Conservation (phyloP, 2,329 filamentous ascomycete genomes). For the Xylaria sp. region DNA sequence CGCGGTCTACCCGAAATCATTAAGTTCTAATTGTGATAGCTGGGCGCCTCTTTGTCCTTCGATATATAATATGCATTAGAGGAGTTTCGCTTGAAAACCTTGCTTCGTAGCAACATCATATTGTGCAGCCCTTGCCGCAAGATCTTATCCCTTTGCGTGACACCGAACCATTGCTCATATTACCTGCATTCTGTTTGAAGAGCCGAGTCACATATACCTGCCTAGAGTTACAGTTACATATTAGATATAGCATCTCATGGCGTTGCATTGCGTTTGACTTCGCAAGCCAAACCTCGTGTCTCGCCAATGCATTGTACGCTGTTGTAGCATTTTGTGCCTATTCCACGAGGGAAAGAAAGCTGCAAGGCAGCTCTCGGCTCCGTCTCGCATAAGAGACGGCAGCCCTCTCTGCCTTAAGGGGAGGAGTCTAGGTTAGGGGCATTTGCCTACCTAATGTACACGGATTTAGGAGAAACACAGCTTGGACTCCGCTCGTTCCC, state of each 20-base stretch:
- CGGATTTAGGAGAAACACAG: conserved; percentile 31
- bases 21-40: neutral
- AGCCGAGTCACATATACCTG: conserved; percentile 32
- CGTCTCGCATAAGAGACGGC: conserved; percentile 16
- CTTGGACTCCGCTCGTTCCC: neutral
- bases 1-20: neutral
- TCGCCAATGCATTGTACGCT: conserved; percentile 32
- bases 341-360: conserved; percentile 35
- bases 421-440: conserved; percentile 5
- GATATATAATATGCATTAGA: no score
- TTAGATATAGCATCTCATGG: conserved; percentile 25
- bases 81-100: no score
- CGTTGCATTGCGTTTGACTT: conserved; percentile 41
- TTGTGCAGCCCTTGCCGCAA: neutral
- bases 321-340: conserved; percentile 19
- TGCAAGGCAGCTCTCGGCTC: conserved; percentile 34
- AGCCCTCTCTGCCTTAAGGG: conserved; percentile 2
- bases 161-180: conserved; percentile 23
- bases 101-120: no score
- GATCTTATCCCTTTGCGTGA: conserved; percentile 21
- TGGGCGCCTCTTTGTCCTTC: neutral
- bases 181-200: conserved; percentile 15
- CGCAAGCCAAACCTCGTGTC: conserved; percentile 40
- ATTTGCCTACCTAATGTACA: conserved; percentile 22
- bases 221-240: conserved; percentile 19